Evolutionary conservation across 805 yeast genomes (phyloP), one percentile per base, ranked within the genome.

Genomic region (Candida lessepsii): DNA sequence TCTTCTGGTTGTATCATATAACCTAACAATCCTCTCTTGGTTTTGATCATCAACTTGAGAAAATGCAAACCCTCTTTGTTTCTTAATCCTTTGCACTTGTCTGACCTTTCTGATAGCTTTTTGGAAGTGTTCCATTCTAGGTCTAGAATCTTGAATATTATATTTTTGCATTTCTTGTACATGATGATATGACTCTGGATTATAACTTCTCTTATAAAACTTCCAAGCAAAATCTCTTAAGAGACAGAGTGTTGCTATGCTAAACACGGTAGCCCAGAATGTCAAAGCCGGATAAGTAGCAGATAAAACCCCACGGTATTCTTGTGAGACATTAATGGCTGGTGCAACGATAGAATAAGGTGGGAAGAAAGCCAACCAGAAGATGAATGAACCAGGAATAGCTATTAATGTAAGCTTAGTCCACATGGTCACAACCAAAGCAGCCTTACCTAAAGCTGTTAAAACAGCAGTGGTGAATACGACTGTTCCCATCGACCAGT

Each of bases 41-140:
- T 95, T 95, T 58, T 86, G 96, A 41, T 66, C 66, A 48, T 88
- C 96, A 34, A 86, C 89, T 62, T 93, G 98, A 5, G 97, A 89
- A 55, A 93, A 93, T 1, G 99, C 99, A 71, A 87, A 93, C 5
- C 99, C 99, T 65, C 98, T 81, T 65, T 93, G 99, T 57, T 93
- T 93, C 60, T 95, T 86, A 86, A 93, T 91, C 62, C 99, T 78
- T 62, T 91, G 96, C 27, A 93, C 98, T 63, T 95, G 99, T 63
- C 99, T 83, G 17, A 93, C 98, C 58, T 89, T 93, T 57, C 98
- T 76, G 41, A 93, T 93, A 5, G 98, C 97, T 60, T 85, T 89
- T 63, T 93, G 99, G 73, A 93, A 93, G 48, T 90, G 95, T 51
- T 89, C 96, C 76, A 90, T 80, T 52, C 96, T 80, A n/a, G 99